A percentile compares a stretch with the other conserved stretches of the same genome.
Conservation (phyloP, 1,139 yeast species). For the Arxiozyma telluris region DNA sequence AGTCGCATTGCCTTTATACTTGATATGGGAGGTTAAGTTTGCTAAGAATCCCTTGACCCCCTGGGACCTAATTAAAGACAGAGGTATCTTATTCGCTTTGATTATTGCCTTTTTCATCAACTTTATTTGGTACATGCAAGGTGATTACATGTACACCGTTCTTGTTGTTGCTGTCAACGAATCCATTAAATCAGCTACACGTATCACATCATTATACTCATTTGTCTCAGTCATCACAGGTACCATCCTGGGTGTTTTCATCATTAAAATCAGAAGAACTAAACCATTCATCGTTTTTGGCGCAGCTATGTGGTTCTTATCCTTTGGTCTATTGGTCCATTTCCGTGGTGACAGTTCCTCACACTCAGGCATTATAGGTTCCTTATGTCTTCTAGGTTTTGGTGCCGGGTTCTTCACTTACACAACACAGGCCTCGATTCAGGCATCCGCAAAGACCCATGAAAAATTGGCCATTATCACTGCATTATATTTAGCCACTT, state of each 20-base stretch:
- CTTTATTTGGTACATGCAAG: slow-evolving; percentile 58
- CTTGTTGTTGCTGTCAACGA: slow-evolving; percentile 51
- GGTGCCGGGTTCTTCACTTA: slow-evolving; percentile 68
- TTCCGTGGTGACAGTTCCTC: slow-evolving; percentile 38
- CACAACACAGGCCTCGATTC: slow-evolving; percentile 55
- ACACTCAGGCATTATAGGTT: slow-evolving; percentile 52
- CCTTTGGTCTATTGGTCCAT: slow-evolving; percentile 48
- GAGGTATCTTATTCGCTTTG: slow-evolving; percentile 61
- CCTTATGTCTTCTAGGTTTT: slow-evolving; percentile 54
- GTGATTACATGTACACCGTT: slow-evolving; percentile 56
- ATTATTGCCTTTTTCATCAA: slow-evolving; percentile 45
- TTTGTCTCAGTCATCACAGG: slow-evolving; percentile 45
- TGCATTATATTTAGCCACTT: slow-evolving; percentile 48
- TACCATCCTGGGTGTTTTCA: slow-evolving; percentile 26
- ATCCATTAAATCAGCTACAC: slow-evolving; percentile 48
- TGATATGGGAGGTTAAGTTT: slow-evolving; percentile 44
- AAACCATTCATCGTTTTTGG: slow-evolving; percentile 57
- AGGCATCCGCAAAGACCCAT: slow-evolving; percentile 46
- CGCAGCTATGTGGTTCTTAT: slow-evolving; percentile 41
- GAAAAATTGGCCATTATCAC: slow-evolving; percentile 50
- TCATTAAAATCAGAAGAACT: slow-evolving; percentile 43
- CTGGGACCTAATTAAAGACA: slow-evolving; percentile 45
- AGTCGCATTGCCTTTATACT: slow-evolving; percentile 42
- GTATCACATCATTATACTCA: slow-evolving; percentile 54
- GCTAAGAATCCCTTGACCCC: slow-evolving; percentile 56